Evolutionary conservation across 345 rosid genomes (phyloP), one percentile per base, ranked within the genome.

Genomic region (Brassica nigra): DNA sequence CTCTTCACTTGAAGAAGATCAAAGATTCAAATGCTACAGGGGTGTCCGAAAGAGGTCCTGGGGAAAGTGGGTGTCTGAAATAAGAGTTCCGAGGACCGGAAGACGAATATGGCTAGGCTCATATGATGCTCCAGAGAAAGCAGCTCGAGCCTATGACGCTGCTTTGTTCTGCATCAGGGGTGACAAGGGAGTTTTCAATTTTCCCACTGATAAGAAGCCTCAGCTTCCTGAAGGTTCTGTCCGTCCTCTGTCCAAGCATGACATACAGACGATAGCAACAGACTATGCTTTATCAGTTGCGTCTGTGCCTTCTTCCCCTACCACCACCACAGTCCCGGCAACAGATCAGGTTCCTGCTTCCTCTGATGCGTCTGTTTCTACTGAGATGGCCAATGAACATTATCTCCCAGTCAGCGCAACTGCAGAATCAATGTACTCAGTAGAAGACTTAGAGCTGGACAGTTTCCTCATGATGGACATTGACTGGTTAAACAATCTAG

Each of bases 131-230:
- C 83, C 85, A 16, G 85, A 85, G 74, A 83, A 79, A 72, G 88
- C 90, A 71, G 90, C 90, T 54, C 75, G 86, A 75, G 90, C 86
- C 30, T 80, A 83, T 80, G 88, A 85, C 74, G 86, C 86, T 74
- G 88, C 84, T 55, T 73, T 70, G 66, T 85, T 81, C 68, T 83
- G 88, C 76, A 64, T 85, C 34, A 85, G 61, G 49, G 88, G 88
- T 30, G 80, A 80, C 16, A 39, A 47, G 11, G 88, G 82, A 39
- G 70, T 61, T 70, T 83, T 82, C 73, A 87, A 87, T 73, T 85
- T 87, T 23, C 86, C 86, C 1, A 67, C 54, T 52, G 79, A 80
- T 18, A 80, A 72, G 69, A 83, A 78, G 81, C 84, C 88, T 11
- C 72, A 65, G 68, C 80, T 85, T 15, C 87, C 77, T 4, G 75